Evolutionary conservation across 2,329 filamentous ascomycete species (phyloP).

Genomic region (Diplodia sapinea): DNA sequence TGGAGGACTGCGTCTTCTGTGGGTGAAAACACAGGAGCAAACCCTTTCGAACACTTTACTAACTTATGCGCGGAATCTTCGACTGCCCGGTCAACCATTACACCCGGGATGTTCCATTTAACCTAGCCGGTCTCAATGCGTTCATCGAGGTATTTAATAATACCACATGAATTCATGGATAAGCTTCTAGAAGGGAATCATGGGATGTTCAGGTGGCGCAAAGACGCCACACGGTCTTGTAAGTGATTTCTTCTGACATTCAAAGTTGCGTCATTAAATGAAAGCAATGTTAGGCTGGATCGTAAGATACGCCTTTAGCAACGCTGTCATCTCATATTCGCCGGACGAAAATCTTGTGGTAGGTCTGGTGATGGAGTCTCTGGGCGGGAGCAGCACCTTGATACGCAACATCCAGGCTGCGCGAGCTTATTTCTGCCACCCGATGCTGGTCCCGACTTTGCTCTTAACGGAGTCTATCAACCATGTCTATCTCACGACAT

Average conservation of each 20-base stretch:
- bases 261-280: background rate
- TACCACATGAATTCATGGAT: background rate
- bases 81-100: too few species aligned
- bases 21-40: background rate
- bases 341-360: background rate
- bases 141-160: background rate
- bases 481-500: too few species aligned
- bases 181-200: rapidly evolving
- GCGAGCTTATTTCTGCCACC: background rate
- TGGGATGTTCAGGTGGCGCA: background rate
- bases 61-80: background rate
- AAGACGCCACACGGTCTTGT: background rate
- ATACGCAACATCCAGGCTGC: background rate
- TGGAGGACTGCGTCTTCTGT: background rate
- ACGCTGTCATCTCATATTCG: background rate
- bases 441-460: background rate
- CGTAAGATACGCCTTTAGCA: background rate
- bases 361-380: background rate
- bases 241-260: background rate
- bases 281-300: background rate
- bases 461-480: background rate
- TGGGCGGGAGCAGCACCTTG: rapidly evolving
- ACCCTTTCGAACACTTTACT: background rate
- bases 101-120: too few species aligned
- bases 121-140: rapidly evolving